Evolutionary conservation across 257 asterid species (phyloP), one percentile per base, ranked within the genome.

Genomic region (Eustoma russellianum): DNA sequence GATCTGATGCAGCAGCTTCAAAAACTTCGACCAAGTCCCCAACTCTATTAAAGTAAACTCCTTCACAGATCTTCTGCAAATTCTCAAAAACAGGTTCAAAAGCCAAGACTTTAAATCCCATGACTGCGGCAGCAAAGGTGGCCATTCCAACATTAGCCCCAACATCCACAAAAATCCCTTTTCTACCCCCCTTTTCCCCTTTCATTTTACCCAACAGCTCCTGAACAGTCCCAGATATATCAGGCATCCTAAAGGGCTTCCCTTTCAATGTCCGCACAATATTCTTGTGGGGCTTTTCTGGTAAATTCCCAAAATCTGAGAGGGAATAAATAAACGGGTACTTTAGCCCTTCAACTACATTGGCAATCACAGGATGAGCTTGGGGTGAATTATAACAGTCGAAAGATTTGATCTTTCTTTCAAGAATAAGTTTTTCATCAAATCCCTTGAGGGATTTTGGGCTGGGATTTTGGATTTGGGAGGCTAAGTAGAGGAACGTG

Each of bases 131-230:
- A 0, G 97, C 99, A 63, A 88, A 88, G 54, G 70, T 83, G 3
- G 99, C 97, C 97, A 88, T 85, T 28, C 99, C 97, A 34, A 92
- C 97, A 79, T 92, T 88, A 15, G 97, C 97, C 24, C 99, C 99
- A 41, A 90, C 95, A 65, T 90, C 98, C 44, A 90, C 81, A 52
- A 90, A 73, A 43, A 82, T 53, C 57, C 95, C 99, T 15, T 59
- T 52, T 40, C 61, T 67, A 38, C 7, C 12, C 49, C 70, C 75
- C 4, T 53, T 56, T 53, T 55, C 72, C 75, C 73, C 68, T 75
- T 50, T 60, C 57, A 19, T 13, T 46, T 67, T 77, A 69, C 70
- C 95, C 76, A 81, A 61, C 52, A 83, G 50, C 44, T 74, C 93
- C 81, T 90, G 98, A 53, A 90, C 88, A 41, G 98, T 83, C 30